Evolutionary conservation across 306 rosid species (phyloP).

Genomic region (Astragalus glycyphyllos): DNA sequence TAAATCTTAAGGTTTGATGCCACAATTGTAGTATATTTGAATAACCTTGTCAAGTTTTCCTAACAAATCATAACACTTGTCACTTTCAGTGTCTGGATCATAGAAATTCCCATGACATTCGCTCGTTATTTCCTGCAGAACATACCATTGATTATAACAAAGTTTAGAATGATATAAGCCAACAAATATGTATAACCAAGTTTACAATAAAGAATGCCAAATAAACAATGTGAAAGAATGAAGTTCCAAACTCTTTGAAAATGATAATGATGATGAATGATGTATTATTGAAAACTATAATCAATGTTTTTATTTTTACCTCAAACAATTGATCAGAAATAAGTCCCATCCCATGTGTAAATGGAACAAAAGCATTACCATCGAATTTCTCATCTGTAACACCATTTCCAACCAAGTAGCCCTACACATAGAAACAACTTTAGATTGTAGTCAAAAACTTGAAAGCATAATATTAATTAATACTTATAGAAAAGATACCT

Average conservation of each 20-base stretch:
- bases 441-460: constrained; percentile 32
- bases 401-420: constrained; percentile 89
- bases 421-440: constrained; percentile 51
- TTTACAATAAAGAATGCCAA: neutral
- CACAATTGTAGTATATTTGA: neutral
- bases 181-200: too few relatives aligned
- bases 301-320: constrained; percentile 49
- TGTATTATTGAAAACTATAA: neutral
- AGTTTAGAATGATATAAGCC: neutral
- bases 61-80: neutral
- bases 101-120: constrained; percentile 61
- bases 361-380: constrained; percentile 86
- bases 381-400: constrained; percentile 69
- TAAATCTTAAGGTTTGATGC: constrained; percentile 35
- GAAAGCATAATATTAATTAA: constrained; percentile 33
- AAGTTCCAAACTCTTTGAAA: neutral
- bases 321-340: constrained; percentile 46
- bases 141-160: constrained; percentile 1
- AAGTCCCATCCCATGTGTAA: constrained; percentile 83
- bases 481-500: constrained; percentile 9
- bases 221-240: neutral
- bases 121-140: constrained; percentile 49
- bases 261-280: constrained; percentile 13
- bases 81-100: constrained; percentile 7
- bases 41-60: neutral